Base-by-base conservation (phyloP, 441 rosid genomes). In the Erodium texanum region DNA sequence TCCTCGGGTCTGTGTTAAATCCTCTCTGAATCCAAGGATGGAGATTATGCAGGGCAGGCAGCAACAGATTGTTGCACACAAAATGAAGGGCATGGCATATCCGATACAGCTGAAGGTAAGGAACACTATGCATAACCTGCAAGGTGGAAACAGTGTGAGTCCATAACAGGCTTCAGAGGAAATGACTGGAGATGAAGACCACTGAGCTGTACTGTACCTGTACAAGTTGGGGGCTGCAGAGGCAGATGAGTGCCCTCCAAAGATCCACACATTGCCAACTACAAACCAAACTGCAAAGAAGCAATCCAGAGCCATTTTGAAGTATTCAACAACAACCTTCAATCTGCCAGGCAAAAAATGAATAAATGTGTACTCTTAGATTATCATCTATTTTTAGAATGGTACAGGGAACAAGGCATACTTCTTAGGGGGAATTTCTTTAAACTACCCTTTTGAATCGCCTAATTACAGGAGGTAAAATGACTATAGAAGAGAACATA, bases 221-320 rank as follows among this genome's bases (percentile, higher is more conserved):
- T 93, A 93, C 89, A 93, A 73, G 74, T 91, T 91, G 36, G 99
- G 99, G 71, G 97, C 96, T 70, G 89, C 97, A 12, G 67, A 43
- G 63, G 90, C 83, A 71, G 99, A 89, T 66, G 99, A 79, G 74
- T 88, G 97, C 43, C 99, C 97, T 59, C 99, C 99, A 74, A 93
- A 93, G 71, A 89, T 88, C 99, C 97, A 93, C n/a, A 93, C 99
- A 36, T 93, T 91, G 76, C 99, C 99, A 43, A 93, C 97, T 74
- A 93, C 97, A 80, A 93, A 93, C 99, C 97, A 93, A 62, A 93
- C 90, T 6, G 96, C 97, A 71, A 93, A 93, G 80, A 93, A 93
- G 77, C 97, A 93, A 80, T 93, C 99, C 79, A 91, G 76, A 48
- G 79, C 89, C 97, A 93, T 91, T 80, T 85, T 80, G 72, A 89